Conservation (phyloP, 1,284 basidiomycete species). For the Naganishia sp. region DNA sequence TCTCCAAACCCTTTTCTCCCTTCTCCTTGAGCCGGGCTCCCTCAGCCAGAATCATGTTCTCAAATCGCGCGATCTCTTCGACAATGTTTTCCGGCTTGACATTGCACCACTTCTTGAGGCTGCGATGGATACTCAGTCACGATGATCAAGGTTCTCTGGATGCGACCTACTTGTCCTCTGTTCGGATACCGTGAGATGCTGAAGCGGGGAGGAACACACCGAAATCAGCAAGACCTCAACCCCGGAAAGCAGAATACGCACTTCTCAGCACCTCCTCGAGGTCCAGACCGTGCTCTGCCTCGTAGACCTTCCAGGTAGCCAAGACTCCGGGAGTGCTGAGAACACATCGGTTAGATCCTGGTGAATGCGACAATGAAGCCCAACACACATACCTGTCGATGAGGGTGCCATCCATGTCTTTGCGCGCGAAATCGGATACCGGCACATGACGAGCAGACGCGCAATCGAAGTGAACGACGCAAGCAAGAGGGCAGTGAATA, state of each 20-base stretch:
- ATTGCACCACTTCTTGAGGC: conserved; percentile 31
- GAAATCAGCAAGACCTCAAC: too few relatives aligned
- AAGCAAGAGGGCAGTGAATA: neutral
- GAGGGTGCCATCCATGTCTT: conserved; percentile 53
- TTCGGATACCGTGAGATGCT: conserved; percentile 34
- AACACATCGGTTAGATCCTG: too few relatives aligned
- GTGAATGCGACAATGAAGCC: conserved; percentile 11
- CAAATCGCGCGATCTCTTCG: conserved; percentile 41
- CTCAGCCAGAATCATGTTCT: conserved; percentile 49
- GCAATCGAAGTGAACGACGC: neutral
- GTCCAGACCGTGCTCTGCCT: conserved; percentile 48
- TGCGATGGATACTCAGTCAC: conserved; percentile 4
- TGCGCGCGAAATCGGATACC: neutral
- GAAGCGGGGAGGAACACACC: neutral
- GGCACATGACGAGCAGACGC: neutral
- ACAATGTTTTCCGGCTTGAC: conserved; percentile 29
- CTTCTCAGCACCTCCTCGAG: conserved; percentile 49
- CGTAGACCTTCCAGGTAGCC: conserved; percentile 51
- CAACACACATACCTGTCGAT: conserved; percentile 40
- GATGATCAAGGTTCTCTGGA: neutral
- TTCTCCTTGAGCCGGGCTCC: conserved; percentile 45
- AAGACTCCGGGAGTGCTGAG: conserved; percentile 52
- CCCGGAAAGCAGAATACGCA: conserved; percentile 35
- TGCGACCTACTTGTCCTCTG: conserved; percentile 31
- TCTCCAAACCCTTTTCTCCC: conserved; percentile 49